Percentiles rank a stretch among this genome's conserved stretches.
phyloP scores from a whole-genome alignment of 176 grass and related monocot species.

The Thalia dealbata region DNA sequence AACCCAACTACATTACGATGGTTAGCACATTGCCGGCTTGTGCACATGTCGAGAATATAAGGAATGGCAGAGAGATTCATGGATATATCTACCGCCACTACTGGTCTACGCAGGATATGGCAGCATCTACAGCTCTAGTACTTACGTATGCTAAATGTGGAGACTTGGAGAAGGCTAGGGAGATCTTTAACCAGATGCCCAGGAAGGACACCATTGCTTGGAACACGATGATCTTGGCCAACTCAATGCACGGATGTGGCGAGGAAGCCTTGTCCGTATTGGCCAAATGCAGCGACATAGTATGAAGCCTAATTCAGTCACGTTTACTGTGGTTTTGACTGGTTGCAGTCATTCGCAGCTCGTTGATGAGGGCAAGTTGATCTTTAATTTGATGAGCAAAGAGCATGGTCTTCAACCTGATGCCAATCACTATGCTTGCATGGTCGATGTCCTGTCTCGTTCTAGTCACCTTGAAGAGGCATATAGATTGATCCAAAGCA shows the following conservation, averaged over 20 bases:
- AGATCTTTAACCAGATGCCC: slow-evolving; percentile 5
- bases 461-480: slow-evolving; percentile 20
- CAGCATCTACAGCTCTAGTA: slow-evolving; percentile 10
- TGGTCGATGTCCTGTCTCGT: slow-evolving; percentile 21
- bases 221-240: slow-evolving; percentile 25
- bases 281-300: slow-evolving; percentile 3
- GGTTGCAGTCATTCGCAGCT: slow-evolving; percentile 25
- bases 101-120: slow-evolving; percentile 1
- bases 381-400: slow-evolving; percentile 13
- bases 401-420: slow-evolving; percentile 12
- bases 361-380: slow-evolving; percentile 4
- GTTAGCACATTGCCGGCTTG: slow-evolving; percentile 14
- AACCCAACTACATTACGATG: slow-evolving; percentile 13
- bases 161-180: slow-evolving; percentile 11
- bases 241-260: slow-evolving; percentile 18
- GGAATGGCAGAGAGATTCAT: slow-evolving; percentile 19
- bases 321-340: slow-evolving; percentile 17
- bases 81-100: slow-evolving; percentile 12
- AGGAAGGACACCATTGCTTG: slow-evolving; percentile 20
- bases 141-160: slow-evolving; percentile 21
- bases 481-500: slow-evolving; percentile 23
- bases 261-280: slow-evolving; percentile 17
- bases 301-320: slow-evolving; percentile 15
- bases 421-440: slow-evolving; percentile 20
- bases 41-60: slow-evolving; percentile 6